phyloP scores from a whole-genome alignment of 2,329 filamentous ascomycete genomes.

The Pseudocercospora macadamiae region DNA sequence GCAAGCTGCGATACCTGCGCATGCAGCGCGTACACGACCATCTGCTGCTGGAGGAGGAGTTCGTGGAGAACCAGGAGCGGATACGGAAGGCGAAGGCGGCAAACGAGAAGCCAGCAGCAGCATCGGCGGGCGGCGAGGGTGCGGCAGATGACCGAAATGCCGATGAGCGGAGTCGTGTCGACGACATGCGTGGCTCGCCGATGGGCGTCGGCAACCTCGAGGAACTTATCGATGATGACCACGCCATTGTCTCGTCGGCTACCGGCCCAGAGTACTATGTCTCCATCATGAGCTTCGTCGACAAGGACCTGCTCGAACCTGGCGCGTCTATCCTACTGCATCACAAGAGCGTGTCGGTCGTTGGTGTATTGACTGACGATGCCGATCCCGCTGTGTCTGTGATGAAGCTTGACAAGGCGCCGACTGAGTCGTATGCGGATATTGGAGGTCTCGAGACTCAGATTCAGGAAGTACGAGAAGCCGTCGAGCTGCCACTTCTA shows the following conservation, averaged over 20 bases:
- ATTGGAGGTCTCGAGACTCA: conserved; percentile 94
- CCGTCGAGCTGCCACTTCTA: conserved; percentile 89
- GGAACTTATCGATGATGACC: conserved; percentile 3
- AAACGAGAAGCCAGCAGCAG: conserved; percentile 66
- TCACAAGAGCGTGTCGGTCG: conserved; percentile 97
- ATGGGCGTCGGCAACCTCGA: neutral
- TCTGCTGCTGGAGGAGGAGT: conserved; percentile 94
- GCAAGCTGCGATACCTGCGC: conserved; percentile 92
- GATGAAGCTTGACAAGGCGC: conserved; percentile 99
- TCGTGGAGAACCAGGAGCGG: conserved; percentile 97
- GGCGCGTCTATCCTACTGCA: conserved; percentile 94
- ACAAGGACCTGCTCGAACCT: conserved; percentile 96
- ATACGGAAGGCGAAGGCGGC: conserved; percentile 89
- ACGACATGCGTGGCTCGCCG: conserved; percentile 97
- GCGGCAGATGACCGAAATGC: conserved; percentile 86
- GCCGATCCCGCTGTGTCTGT: conserved; percentile 93
- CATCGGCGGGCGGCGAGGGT: conserved; percentile 62
- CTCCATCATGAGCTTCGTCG: conserved; percentile 99
- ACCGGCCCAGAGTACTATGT: conserved; percentile 99
- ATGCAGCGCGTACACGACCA: conserved; percentile 99
- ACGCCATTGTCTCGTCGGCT: conserved; percentile 79
- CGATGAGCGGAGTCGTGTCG: conserved; percentile 90
- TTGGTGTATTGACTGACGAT: conserved; percentile 95
- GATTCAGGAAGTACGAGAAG: conserved; percentile 97
- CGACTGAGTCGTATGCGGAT: conserved; percentile 96